Percentiles rank a stretch among this genome's conserved stretches.
phyloP scores from a whole-genome alignment of 2,329 filamentous ascomycete genomes.

The Alternaria sp. region DNA sequence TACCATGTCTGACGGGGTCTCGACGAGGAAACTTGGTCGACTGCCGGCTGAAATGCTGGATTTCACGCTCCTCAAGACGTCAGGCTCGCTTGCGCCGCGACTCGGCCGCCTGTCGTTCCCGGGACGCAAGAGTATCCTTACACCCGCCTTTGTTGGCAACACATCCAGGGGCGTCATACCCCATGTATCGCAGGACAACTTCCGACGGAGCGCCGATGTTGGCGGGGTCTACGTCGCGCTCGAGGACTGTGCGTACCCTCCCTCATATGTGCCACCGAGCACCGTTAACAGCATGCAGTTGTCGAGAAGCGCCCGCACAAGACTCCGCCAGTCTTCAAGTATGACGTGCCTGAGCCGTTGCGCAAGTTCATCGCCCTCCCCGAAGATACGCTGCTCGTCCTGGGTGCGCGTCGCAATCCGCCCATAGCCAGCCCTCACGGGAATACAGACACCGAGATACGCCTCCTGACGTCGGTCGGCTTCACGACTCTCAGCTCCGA shows the following conservation, averaged over 20 bases:
- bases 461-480: slow-evolving; percentile 85
- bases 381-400: slow-evolving; percentile 68
- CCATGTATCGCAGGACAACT: slow-evolving; percentile 86
- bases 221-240: slow-evolving; percentile 78
- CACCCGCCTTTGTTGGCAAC: slow-evolving; percentile 80
- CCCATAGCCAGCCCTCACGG: slow-evolving; percentile 72
- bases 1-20: slow-evolving; percentile 16
- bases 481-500: slow-evolving; percentile 73
- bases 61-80: slow-evolving; percentile 52
- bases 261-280: background rate
- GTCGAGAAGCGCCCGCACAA: slow-evolving; percentile 63
- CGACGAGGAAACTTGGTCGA: slow-evolving; percentile 23
- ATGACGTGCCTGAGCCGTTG: slow-evolving; percentile 60
- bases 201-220: slow-evolving; percentile 69
- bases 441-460: slow-evolving; percentile 74
- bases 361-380: slow-evolving; percentile 79
- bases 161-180: slow-evolving; percentile 85
- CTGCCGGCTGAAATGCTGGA: slow-evolving; percentile 51
- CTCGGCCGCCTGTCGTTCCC: slow-evolving; percentile 70
- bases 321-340: slow-evolving; percentile 61
- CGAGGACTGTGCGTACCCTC: slow-evolving; percentile 80
- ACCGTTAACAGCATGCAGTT: slow-evolving; percentile 59
- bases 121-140: slow-evolving; percentile 72
- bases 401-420: slow-evolving; percentile 79
- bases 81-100: slow-evolving; percentile 60